A percentile compares a stretch with the other conserved stretches of the same genome.
phyloP scores from a whole-genome alignment of 2,329 filamentous ascomycete genomes.

The Paecilomyces sp. region DNA sequence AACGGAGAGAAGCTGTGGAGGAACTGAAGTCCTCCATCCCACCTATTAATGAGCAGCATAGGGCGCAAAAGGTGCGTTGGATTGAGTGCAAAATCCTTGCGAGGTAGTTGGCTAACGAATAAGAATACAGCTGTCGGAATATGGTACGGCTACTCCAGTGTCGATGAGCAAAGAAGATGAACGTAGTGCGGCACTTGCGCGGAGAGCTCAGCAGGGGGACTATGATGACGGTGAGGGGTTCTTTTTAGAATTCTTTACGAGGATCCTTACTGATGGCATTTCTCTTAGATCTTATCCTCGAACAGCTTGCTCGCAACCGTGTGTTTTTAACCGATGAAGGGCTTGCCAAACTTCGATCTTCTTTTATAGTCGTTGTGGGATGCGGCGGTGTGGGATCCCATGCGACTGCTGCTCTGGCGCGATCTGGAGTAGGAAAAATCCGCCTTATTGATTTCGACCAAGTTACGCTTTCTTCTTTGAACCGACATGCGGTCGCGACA shows the following conservation, averaged over 20 bases:
- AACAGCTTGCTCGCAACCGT: constrained; percentile 87
- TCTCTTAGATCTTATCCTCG: constrained; percentile 71
- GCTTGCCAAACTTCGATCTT: constrained; percentile 66
- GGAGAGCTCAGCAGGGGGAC: constrained; percentile 54
- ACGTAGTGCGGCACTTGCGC: constrained; percentile 51
- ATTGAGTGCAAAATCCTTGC: neutral
- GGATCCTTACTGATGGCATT: neutral
- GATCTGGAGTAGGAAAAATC: constrained; percentile 81
- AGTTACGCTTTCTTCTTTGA: constrained; percentile 87
- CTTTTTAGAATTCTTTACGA: neutral
- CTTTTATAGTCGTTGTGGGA: constrained; percentile 85
- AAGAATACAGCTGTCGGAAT: constrained; percentile 43
- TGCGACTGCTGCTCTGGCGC: constrained; percentile 73
- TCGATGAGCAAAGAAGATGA: constrained; percentile 47
- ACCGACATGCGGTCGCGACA: constrained; percentile 92
- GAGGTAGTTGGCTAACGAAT: constrained; percentile 26
- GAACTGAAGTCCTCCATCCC: constrained; percentile 58
- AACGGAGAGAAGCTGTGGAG: constrained; percentile 47
- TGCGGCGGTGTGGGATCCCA: constrained; percentile 95
- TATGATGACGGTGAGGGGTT: constrained; percentile 51
- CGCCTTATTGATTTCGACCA: constrained; percentile 96
- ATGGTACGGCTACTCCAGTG: constrained; percentile 31
- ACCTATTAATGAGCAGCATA: constrained; percentile 44
- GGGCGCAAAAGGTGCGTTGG: constrained; percentile 40
- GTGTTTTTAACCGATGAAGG: constrained; percentile 84